phyloP scores from a whole-genome alignment of 257 asterid species.

The Solanum chmielewskii region DNA sequence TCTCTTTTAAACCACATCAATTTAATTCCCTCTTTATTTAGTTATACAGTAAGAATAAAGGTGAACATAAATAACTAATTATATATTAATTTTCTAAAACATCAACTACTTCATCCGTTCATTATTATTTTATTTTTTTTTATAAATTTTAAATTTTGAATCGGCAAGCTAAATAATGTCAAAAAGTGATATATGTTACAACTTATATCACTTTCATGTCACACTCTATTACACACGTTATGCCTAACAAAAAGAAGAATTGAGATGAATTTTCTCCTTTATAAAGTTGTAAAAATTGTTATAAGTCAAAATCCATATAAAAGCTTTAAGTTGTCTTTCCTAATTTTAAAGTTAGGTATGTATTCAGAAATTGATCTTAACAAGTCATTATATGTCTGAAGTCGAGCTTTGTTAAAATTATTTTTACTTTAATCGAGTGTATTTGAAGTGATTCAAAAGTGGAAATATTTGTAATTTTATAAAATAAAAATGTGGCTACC shows the following conservation, averaged over 20 bases:
- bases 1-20: not conserved
- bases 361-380: not conserved
- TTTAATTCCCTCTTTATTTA: not conserved
- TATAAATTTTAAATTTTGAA: not conserved
- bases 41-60: no score
- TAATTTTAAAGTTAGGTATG: not conserved
- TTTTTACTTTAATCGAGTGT: not conserved
- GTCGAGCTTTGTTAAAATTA: not conserved
- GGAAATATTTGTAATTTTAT: not conserved
- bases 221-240: not conserved
- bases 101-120: no score
- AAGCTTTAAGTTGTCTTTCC: not conserved
- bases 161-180: not conserved
- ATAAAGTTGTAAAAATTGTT: not conserved
- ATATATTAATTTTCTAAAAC: no score
- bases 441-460: not conserved
- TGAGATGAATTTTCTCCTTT: not conserved
- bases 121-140: no score
- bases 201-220: not conserved
- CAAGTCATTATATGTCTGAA: not conserved
- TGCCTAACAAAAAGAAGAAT: not conserved
- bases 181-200: no score
- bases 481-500: not conserved
- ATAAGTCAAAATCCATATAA: not conserved
- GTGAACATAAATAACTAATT: no score